phyloP scores from a whole-genome alignment of 768 basidiomycete genomes.

The Leucogyrophana mollusca region DNA sequence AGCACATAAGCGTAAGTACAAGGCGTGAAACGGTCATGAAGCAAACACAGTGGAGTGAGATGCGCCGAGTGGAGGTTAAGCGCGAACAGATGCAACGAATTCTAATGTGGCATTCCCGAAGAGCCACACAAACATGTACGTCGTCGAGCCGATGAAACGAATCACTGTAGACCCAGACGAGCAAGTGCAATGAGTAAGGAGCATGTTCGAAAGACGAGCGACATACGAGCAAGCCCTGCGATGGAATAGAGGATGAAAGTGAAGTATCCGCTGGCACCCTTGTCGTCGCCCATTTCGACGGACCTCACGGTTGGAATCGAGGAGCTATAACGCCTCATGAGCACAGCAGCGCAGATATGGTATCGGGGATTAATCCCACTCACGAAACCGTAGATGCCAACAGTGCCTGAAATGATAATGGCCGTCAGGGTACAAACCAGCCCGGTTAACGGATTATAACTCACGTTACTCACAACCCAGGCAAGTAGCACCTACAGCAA shows the following conservation, averaged over 20 bases:
- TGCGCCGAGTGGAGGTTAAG: no score
- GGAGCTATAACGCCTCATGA: conserved; percentile 33
- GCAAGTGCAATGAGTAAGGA: not conserved
- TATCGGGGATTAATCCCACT: conserved; percentile 24
- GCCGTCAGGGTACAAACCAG: not conserved
- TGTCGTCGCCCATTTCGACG: conserved; percentile 40
- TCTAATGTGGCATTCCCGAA: conserved; percentile 75
- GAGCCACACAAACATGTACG: conserved; percentile 81
- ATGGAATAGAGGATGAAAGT: conserved; percentile 86
- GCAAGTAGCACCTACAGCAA: conserved; percentile 64
- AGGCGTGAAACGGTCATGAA: no score
- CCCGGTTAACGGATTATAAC: conserved; percentile 25
- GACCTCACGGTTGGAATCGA: conserved; percentile 48
- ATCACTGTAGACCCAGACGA: conserved; percentile 50
- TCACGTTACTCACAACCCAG: conserved; percentile 86
- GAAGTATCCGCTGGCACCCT: conserved; percentile 82
- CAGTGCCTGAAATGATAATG: conserved; percentile 45
- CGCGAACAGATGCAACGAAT: no score
- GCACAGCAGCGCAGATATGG: conserved; percentile 2
- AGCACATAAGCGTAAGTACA: no score
- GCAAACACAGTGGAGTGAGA: no score
- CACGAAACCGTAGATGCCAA: conserved; percentile 76
- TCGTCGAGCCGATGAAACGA: conserved; percentile 78
- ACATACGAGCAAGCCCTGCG: conserved; percentile 82
- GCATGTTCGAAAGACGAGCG: not conserved